Base-by-base conservation (phyloP, 257 asterid genomes). In the Sherardia arvensis region DNA sequence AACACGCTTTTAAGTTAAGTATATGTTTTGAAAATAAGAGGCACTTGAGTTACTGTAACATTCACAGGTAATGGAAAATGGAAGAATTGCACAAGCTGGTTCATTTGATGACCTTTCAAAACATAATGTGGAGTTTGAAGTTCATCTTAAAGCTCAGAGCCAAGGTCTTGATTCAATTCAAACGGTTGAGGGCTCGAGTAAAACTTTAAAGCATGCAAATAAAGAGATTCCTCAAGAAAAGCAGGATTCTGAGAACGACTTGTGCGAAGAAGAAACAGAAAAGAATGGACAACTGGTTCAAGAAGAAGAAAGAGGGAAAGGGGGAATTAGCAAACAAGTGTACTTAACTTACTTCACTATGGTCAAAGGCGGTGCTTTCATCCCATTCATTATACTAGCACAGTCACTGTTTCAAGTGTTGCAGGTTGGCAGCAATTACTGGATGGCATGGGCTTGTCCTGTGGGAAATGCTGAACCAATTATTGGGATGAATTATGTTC, bases 371-470 rank as follows among this genome's bases (percentile, higher is more conserved):
- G 98, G 98, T 33, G 82, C 73, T 45, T 77, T 84, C 22, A 82
- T 91, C 72, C 96, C 98, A 2, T 73, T 91, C 30, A 88, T 91
- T 56, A 15, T 91, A 59, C 80, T 91, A 1, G 96, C 94, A 1
- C 98, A 91, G 66, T 67, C 84, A 26, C 81, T 87, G 18, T 91
- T 86, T 80, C 98, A 91, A 73, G 82, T 72, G 68, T 72, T 91
- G 66, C 96, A 91, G 83, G 78, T 91, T 48, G 73, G 80, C 66
- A 86, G 94, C 89, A 91, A 91, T 79, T 91, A 91, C 71, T 91
- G 98, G 98, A 91, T 91, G 95, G 94, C 98, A 29, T 84, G 90
- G 91, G 81, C 95, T 30, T 88, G 96, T 74, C 95, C 98, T 8
- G 76, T 86, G 1, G 94, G 85, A 21, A 81, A 66, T 21, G 80